These are phyloP conservation scores for Trichosporon ovoides DNA, from an alignment of 1,284 basidiomycete species.

Conservation along the genomic window DNA sequence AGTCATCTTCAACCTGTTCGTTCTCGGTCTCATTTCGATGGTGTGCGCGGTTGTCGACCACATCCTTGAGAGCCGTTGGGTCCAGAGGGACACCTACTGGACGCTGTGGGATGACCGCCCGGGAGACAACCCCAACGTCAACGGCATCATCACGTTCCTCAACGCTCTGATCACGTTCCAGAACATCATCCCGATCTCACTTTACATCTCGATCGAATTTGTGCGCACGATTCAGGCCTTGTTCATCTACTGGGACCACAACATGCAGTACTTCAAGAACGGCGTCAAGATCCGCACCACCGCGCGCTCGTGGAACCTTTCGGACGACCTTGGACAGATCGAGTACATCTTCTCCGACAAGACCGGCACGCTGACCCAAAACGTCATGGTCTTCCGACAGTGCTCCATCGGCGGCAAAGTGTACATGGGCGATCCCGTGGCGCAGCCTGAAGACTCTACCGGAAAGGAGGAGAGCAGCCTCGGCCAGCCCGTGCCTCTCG, in stretches of 20 bases:
- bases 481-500: conserved; percentile 7
- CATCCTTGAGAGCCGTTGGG: conserved; percentile 66
- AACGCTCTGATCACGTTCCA: conserved; percentile 76
- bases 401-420: conserved; percentile 79
- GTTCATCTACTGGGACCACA: conserved; percentile 74
- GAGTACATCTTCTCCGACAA: conserved; percentile 75
- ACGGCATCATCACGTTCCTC: conserved; percentile 83
- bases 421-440: conserved; percentile 44
- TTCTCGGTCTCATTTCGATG: conserved; percentile 75
- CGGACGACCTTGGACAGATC: conserved; percentile 73
- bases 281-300: conserved; percentile 61
- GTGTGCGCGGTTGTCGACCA: conserved; percentile 83
- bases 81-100: conserved; percentile 72
- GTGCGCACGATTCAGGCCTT: conserved; percentile 55
- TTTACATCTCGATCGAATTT: conserved; percentile 76
- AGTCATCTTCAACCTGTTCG: conserved; percentile 79
- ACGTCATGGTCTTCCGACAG: conserved; percentile 92
- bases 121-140: conserved; percentile 81
- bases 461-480: conserved; percentile 10
- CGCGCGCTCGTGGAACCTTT: conserved; percentile 91
- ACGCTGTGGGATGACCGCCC: conserved; percentile 60
- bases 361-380: conserved; percentile 91
- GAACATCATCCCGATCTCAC: conserved; percentile 74
- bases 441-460: conserved; percentile 36
- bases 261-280: conserved; percentile 75